phyloP scores from a whole-genome alignment of 306 rosid species.

The Trifolium fragiferum region DNA sequence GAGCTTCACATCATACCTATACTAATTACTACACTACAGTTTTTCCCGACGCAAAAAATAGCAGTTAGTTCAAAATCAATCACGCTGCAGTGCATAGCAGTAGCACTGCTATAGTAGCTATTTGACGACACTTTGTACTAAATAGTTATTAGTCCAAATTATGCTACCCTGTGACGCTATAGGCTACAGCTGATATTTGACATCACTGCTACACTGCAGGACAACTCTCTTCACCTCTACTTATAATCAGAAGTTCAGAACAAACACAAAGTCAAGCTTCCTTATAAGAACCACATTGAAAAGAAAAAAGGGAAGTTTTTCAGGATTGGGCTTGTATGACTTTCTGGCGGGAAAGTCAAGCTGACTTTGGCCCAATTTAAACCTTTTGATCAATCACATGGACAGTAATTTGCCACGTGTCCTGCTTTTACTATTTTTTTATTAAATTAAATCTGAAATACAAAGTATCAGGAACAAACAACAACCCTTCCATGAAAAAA shows the following conservation, averaged over 20 bases:
- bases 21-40: neutral
- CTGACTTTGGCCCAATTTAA: no score
- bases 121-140: neutral
- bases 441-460: no score
- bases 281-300: neutral
- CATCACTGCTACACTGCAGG: neutral
- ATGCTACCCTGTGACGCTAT: neutral
- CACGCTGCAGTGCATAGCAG: neutral
- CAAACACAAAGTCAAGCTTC: neutral
- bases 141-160: neutral
- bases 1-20: constrained; percentile 2
- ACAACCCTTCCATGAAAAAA: no score
- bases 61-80: neutral
- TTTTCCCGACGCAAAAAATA: neutral
- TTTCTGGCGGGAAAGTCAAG: no score
- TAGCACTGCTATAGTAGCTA: neutral
- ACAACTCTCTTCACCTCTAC: neutral
- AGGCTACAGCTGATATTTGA: neutral
- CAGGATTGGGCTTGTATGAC: no score
- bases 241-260: neutral
- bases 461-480: no score
- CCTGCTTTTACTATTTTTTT: no score
- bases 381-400: no score
- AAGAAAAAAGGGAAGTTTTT: neutral
- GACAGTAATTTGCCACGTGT: no score